Evolutionary conservation across 1,284 basidiomycete genomes (phyloP).

Genomic region (Ganoderma leucocontextum): DNA sequence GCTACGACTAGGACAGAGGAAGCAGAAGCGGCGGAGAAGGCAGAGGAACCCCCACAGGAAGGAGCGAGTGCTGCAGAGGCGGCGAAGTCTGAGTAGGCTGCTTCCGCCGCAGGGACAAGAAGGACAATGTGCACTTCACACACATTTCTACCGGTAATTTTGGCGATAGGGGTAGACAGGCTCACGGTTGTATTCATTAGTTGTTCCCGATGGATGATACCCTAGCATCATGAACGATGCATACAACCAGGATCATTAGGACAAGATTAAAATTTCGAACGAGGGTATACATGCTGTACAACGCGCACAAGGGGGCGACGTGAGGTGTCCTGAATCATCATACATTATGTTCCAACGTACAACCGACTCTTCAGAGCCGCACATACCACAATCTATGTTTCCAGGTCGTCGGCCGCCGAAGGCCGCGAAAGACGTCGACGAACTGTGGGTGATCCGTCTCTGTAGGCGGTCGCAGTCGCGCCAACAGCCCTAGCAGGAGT

Average conservation of each 20-base stretch:
- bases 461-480: not conserved
- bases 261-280: not conserved
- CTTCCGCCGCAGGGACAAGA: not conserved
- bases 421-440: slow-evolving; percentile 21
- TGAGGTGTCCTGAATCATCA: not conserved
- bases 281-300: slow-evolving; percentile 6
- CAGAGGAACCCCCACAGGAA: not conserved
- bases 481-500: not conserved
- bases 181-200: not conserved
- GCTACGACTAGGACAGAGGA: not conserved
- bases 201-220: not conserved
- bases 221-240: not conserved
- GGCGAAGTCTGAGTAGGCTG: not conserved
- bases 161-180: not conserved
- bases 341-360: slow-evolving; percentile 8
- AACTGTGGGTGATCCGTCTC: slow-evolving; percentile 13
- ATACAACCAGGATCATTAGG: not conserved
- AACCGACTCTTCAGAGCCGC: not conserved
- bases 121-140: slow-evolving; percentile 8
- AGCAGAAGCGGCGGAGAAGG: not conserved
- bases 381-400: not conserved
- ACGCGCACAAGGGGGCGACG: not conserved
- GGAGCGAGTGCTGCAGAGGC: not conserved
- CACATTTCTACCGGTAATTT: not conserved
- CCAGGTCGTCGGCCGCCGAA: slow-evolving; percentile 14